These are phyloP conservation scores for Crithidia expoeki DNA, from an alignment of 208 protist species.

Conservation along the genomic window DNA sequence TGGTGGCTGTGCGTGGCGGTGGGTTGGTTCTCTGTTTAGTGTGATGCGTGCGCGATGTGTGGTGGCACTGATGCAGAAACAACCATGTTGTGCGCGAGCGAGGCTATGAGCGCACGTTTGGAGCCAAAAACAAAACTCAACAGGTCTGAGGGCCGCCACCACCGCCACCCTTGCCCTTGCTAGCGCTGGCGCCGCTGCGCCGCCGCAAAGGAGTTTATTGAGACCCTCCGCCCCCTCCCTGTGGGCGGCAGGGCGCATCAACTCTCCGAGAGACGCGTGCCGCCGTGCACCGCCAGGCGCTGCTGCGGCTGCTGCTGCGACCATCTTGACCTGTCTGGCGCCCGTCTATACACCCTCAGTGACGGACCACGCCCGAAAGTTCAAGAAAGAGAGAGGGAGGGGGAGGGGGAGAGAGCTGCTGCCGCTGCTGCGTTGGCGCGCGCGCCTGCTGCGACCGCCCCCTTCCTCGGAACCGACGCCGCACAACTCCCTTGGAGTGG, in stretches of 20 bases:
- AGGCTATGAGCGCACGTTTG: constrained; percentile 34
- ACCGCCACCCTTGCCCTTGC: neutral
- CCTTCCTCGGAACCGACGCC: neutral
- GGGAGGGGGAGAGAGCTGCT: too few species aligned
- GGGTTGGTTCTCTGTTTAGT: too few species aligned
- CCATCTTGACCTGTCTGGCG: constrained; percentile 8
- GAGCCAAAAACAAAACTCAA: constrained; percentile 40
- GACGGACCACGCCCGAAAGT: neutral
- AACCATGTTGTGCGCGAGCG: constrained; percentile 22
- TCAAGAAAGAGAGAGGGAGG: constrained; percentile 19
- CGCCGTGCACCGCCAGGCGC: neutral
- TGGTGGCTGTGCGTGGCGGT: neutral
- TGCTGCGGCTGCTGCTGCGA: neutral
- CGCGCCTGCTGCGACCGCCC: neutral
- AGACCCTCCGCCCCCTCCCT: constrained; percentile 18
- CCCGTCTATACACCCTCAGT: constrained; percentile 7
- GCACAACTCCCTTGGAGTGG: constrained; percentile 18
- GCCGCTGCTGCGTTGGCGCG: neutral
- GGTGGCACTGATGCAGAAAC: constrained; percentile 28
- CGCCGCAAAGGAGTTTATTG: constrained; percentile 24
- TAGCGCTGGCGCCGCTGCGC: constrained; percentile 4
- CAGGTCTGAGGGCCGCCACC: constrained; percentile 21
- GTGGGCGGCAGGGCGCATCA: constrained; percentile 30
- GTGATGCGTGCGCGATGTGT: neutral
- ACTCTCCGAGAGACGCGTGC: constrained; percentile 21